phyloP scores from a whole-genome alignment of 768 basidiomycete genomes.

The Naganishia vaughanmartiniae region DNA sequence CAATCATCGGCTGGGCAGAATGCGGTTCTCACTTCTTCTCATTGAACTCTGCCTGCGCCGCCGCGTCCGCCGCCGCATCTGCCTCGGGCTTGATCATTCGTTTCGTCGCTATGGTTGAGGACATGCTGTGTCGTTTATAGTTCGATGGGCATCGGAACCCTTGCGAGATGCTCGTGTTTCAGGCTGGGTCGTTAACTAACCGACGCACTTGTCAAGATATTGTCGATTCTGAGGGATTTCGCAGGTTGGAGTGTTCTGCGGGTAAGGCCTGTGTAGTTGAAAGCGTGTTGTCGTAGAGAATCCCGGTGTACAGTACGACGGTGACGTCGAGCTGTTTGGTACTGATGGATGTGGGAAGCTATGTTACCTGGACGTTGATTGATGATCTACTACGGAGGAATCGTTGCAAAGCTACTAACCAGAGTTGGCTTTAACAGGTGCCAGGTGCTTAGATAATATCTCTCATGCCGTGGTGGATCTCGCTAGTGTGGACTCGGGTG shows the following conservation, averaged over 20 bases:
- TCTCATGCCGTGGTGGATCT: constrained; percentile 3
- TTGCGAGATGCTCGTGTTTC: neutral
- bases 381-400: too few species aligned
- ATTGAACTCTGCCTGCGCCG: constrained; percentile 91
- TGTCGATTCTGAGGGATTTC: neutral
- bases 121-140: neutral
- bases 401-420: too few species aligned
- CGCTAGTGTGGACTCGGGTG: neutral
- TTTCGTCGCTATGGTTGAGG: neutral
- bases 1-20: neutral
- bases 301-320: neutral
- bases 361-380: neutral
- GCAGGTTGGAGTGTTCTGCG: neutral
- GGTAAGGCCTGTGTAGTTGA: neutral
- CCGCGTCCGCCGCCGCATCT: constrained; percentile 78
- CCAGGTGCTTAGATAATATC: neutral
- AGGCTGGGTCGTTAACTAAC: neutral
- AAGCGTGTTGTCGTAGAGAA: neutral
- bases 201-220: neutral
- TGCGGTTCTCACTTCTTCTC: constrained; percentile 72
- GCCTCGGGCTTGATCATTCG: constrained; percentile 27
- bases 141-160: neutral
- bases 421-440: neutral
- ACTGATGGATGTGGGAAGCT: too few species aligned
- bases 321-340: neutral